Conservation (phyloP, 768 basidiomycete species). For the Ephemerocybe angulata region DNA sequence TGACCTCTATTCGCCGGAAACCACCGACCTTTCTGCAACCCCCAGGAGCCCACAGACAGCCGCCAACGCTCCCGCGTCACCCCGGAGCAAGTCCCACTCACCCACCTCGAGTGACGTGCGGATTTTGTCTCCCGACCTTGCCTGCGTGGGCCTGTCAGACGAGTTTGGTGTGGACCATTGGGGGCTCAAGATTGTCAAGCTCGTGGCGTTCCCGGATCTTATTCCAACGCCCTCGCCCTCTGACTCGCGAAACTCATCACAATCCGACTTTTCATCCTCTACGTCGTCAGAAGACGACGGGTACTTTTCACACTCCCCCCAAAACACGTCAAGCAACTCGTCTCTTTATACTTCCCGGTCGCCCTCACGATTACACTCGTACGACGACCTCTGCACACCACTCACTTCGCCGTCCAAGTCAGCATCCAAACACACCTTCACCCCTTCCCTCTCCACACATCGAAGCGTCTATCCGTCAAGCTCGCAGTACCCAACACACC, state of each 20-base stretch:
- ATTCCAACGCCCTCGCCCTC: constrained; percentile 36
- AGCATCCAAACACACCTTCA: constrained; percentile 1
- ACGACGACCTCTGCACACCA: constrained; percentile 1
- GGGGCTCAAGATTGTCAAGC: constrained; percentile 74
- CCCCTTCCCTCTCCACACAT: neutral
- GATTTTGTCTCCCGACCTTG: constrained; percentile 65
- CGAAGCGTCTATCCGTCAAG: constrained; percentile 4
- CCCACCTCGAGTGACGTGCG: constrained; percentile 57
- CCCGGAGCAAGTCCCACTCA: constrained; percentile 43
- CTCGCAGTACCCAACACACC: constrained; percentile 6
- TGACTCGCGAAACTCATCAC: constrained; percentile 12
- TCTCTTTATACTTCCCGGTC: constrained; percentile 22
- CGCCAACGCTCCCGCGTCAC: constrained; percentile 8
- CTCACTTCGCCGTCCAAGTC: neutral
- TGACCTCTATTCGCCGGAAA: constrained; percentile 53
- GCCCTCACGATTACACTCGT: constrained; percentile 1
- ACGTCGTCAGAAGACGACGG: constrained; percentile 44
- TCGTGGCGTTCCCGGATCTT: constrained; percentile 73
- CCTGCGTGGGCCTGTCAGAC: constrained; percentile 72
- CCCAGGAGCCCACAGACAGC: constrained; percentile 7
- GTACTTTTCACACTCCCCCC: constrained; percentile 60
- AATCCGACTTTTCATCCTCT: constrained; percentile 7
- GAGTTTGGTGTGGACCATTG: constrained; percentile 63
- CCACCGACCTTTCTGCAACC: constrained; percentile 25
- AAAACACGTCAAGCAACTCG: constrained; percentile 37